Evolutionary conservation across 176 grass and related monocot genomes (phyloP), one percentile per base, ranked within the genome.

Genomic region (Rhipidocladum racemiflorum): DNA sequence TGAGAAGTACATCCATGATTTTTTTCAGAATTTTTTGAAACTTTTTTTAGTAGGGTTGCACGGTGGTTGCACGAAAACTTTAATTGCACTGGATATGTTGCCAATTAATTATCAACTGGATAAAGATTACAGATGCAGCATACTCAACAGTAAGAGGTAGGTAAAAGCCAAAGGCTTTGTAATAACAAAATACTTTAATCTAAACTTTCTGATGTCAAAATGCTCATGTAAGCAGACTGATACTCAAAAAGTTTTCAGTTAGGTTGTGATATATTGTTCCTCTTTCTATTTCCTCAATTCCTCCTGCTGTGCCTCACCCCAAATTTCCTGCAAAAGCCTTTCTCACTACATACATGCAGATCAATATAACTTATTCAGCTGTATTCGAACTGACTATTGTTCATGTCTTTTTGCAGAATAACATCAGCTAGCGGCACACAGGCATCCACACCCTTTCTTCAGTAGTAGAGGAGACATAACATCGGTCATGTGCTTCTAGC

Each of bases 341-440:
- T 73, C 4, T 83, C 21, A 40, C 40, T 70, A 1, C 48, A 79
- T 74, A 25, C 14, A 44, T 78, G 5, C 2, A 42, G 66, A 72
- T 7, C 57, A 20, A 6, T 64, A 53, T 72, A 55, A 70, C 20
- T 48, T 88, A 15, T 68, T 69, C 36, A 76, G 34, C 28, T 28
- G 35, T 5, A 76, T 85, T 32, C 64, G 34, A 70, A 64, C 70
- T 67, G 40, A 75, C 9, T 71, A 53, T 60, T 70, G 9, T 57
- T 9, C 57, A 66, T 67, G 1, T 5, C 30, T 46, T 76, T 80
- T 64, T 76, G 77, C 87, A 85, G 82, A 89, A 66, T 74, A 80
- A 64, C 54, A 70, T 51, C 39, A 48, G 27, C 53, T 40, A 76
- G 62, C 2, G 14, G 72, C 51, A 15, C 53, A 75, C 32, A 74